Evolutionary conservation across 305 asterid species (phyloP), one percentile per base, ranked within the genome.

Genomic region (Fraxinus xanthoxyloides): DNA sequence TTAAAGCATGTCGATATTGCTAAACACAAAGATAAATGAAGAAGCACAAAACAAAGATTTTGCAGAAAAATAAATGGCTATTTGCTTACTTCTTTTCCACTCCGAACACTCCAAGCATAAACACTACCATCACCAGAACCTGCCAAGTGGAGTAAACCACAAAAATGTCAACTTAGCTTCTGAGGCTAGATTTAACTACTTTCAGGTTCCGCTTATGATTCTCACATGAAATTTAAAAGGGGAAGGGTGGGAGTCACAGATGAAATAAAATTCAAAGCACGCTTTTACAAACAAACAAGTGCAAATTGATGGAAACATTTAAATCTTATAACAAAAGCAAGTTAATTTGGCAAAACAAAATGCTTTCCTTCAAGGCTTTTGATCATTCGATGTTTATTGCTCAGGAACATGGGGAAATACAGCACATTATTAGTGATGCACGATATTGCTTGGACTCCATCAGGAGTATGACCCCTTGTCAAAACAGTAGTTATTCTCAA

Each of bases 71-170:
- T 26, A 82, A 77, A 67, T 7, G 79, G 56, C 75, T 65, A 67
- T n/a, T 43, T 81, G 77, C 88, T 13, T 92, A 95, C 98, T 87
- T 97, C 98, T 91, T 97, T 94, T 84, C 99, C 98, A 77, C 93
- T 94, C 84, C 98, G 95, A 79, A 92, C 95, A 86, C 93, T 93
- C 98, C 98, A 97, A 83, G 92, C 98, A 89, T 86, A 94, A 69
- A 97, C 97, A 87, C 93, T 97, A 77, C 99, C 98, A 84, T 97
- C 97, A 54, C 98, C 99, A 81, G 98, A 94, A 85, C 99, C 99
- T 95, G 92, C 79, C 89, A 86, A 82, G 81, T 15, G 76, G 78
- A 82, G 79, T 13, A 86, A 84, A 81, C 73, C 82, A 75, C 98
- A 35, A 74, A 78, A 35, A 56, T 46, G 78, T 84, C 70, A 83